These are phyloP conservation scores for Fusarium sp. DNA, from an alignment of 2,329 filamentous ascomycete species.

Conservation along the genomic window DNA sequence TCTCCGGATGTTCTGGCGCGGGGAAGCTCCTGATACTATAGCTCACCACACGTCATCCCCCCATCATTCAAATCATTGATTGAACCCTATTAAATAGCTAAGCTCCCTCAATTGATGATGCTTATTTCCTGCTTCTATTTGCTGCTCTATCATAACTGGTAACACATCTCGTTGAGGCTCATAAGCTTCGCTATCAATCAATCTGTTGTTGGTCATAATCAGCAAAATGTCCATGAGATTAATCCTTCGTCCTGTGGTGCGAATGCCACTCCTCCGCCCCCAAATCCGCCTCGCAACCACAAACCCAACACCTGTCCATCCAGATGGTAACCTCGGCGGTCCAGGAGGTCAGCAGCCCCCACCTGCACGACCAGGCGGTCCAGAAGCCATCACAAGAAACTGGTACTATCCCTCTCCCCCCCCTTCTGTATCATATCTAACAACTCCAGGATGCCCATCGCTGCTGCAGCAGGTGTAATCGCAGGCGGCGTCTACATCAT, in stretches of 20 bases:
- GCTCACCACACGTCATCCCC: slow-evolving; percentile 40
- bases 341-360: slow-evolving; percentile 51
- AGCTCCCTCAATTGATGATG: neutral
- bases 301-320: slow-evolving; percentile 1
- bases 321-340: slow-evolving; percentile 47
- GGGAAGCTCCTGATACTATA: slow-evolving; percentile 11
- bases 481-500: slow-evolving; percentile 48
- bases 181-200: no score
- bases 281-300: slow-evolving; percentile 27
- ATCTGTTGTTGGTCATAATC: no score
- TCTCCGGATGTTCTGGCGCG: slow-evolving; percentile 10
- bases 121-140: neutral
- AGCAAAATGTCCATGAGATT: slow-evolving; percentile 29
- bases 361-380: slow-evolving; percentile 45
- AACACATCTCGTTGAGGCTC: no score
- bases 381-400: slow-evolving; percentile 49
- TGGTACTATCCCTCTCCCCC: slow-evolving; percentile 42
- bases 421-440: neutral
- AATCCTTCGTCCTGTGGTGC: slow-evolving; percentile 36
- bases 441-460: slow-evolving; percentile 46
- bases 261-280: slow-evolving; percentile 40
- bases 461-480: slow-evolving; percentile 44
- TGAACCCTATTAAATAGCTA: slow-evolving; percentile 1
- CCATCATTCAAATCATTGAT: slow-evolving; percentile 39
- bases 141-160: no score